phyloP scores from a whole-genome alignment of 106 monocot species.

The Dendrobium huoshanense region DNA sequence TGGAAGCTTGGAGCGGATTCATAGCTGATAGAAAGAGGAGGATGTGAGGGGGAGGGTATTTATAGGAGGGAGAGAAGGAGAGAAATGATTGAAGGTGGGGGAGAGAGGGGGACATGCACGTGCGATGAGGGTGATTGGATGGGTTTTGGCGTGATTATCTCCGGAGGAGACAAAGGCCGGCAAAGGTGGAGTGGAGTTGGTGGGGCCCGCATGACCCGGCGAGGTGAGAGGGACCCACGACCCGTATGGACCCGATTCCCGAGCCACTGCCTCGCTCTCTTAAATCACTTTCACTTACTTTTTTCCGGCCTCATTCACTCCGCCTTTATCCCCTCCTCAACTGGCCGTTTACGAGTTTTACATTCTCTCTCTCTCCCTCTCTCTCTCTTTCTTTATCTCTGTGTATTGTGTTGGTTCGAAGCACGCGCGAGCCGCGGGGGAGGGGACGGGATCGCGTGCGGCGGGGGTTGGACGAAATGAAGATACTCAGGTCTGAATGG shows the following conservation, averaged over 20 bases:
- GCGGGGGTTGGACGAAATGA: neutral
- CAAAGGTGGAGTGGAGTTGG: slow-evolving; percentile 2
- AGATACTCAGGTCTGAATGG: neutral
- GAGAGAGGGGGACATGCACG: neutral
- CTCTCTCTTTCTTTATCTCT: neutral
- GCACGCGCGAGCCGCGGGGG: slow-evolving; percentile 7
- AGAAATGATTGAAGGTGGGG: slow-evolving; percentile 11
- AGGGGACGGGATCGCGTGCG: neutral
- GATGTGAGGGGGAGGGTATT: neutral
- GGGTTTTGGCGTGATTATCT: slow-evolving; percentile 11
- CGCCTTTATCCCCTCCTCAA: slow-evolving; percentile 8
- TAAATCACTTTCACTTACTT: slow-evolving; percentile 5
- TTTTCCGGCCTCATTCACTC: slow-evolving; percentile 16
- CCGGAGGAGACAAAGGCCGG: slow-evolving; percentile 10
- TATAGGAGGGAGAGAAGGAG: neutral
- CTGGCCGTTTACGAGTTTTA: slow-evolving; percentile 9
- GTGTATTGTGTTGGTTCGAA: neutral
- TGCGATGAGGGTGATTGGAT: slow-evolving; percentile 4
- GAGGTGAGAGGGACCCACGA: neutral
- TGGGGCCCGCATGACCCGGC: neutral
- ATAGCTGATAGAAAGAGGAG: neutral
- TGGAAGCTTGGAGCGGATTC: neutral
- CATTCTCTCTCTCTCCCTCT: slow-evolving; percentile 6
- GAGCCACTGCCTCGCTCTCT: neutral
- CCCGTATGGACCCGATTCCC: neutral